Conservation (phyloP, 306 rosid genomes). For the Malus orientalis region DNA sequence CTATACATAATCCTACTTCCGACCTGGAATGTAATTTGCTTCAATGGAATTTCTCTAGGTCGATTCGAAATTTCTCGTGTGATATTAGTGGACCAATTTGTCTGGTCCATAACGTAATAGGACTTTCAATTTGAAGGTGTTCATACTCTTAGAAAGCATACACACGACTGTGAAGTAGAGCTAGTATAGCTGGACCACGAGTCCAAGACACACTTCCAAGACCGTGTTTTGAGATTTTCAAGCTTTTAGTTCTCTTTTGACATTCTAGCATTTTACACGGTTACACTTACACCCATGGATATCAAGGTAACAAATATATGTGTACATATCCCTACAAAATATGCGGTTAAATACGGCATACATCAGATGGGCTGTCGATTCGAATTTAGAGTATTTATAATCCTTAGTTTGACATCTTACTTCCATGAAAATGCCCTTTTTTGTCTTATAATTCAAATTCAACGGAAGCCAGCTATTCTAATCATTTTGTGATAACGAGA, state of each 20-base stretch:
- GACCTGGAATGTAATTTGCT: too few species aligned
- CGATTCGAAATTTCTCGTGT: not conserved
- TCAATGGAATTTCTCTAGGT: too few species aligned
- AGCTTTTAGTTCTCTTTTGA: not conserved
- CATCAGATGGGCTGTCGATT: not conserved
- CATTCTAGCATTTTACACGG: slow-evolving; percentile 1
- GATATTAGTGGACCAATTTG: not conserved
- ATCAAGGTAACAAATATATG: not conserved
- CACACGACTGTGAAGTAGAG: not conserved
- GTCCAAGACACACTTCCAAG: not conserved
- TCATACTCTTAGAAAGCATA: not conserved
- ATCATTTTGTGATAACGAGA: not conserved
- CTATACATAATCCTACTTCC: too few species aligned
- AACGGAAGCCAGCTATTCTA: not conserved
- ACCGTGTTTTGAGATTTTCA: not conserved
- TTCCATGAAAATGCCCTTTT: not conserved
- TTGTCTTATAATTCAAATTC: not conserved
- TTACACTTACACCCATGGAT: not conserved
- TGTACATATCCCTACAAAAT: too few species aligned
- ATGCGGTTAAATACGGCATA: too few species aligned
- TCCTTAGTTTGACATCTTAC: not conserved
- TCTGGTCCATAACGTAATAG: not conserved
- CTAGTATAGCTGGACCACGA: not conserved
- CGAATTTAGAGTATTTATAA: not conserved
- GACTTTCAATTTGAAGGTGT: not conserved